Evolutionary conservation across 352 stramenopile species (phyloP).

Genomic region (Pythium periplocum): DNA sequence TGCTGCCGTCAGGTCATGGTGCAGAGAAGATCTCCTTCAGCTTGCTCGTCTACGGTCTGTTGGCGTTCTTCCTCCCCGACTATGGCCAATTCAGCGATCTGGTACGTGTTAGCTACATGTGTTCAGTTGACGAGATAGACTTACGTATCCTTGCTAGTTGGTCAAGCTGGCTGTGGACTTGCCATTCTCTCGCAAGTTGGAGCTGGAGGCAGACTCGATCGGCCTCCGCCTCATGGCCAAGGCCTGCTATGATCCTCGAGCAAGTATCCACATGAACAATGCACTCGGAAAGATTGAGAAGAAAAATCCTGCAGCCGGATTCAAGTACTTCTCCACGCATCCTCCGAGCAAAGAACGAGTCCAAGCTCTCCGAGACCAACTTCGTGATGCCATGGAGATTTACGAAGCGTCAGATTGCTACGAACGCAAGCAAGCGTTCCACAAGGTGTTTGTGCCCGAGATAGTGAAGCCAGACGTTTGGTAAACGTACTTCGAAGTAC

Average conservation of each 20-base stretch:
- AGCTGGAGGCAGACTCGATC: conserved; percentile 28
- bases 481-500: background rate
- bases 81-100: conserved; percentile 54
- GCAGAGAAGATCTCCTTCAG: conserved; percentile 70
- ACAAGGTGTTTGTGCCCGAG: conserved; percentile 1
- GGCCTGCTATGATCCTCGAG: conserved; percentile 28
- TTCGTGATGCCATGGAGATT: conserved; percentile 34
- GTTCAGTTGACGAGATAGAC: background rate
- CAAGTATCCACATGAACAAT: conserved; percentile 19
- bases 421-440: conserved; percentile 28
- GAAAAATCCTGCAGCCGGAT: conserved; percentile 9
- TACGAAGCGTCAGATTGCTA: conserved; percentile 38
- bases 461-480: background rate
- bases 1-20: conserved; percentile 36
- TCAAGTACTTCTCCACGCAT: conserved; percentile 78
- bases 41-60: conserved; percentile 43
- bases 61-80: conserved; percentile 47
- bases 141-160: conserved; percentile 6
- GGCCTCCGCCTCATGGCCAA: conserved; percentile 27
- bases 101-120: conserved; percentile 16
- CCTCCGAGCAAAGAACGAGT: conserved; percentile 59
- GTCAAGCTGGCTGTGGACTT: conserved; percentile 24
- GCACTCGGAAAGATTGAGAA: conserved; percentile 7
- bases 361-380: conserved; percentile 36
- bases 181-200: conserved; percentile 27